Base-by-base conservation (phyloP, 345 rosid species). In the Syzygium aqueum region DNA sequence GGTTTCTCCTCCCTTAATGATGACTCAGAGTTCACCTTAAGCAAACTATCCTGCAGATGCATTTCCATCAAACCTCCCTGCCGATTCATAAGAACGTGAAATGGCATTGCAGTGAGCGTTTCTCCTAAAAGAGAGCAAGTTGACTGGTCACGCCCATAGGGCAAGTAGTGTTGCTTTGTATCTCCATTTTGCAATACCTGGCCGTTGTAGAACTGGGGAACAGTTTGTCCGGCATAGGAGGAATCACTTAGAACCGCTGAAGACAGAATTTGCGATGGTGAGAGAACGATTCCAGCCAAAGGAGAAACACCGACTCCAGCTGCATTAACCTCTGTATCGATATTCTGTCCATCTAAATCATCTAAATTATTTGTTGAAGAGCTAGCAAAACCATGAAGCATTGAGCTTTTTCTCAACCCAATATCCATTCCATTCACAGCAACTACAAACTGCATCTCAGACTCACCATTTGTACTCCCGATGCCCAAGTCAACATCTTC, bases 371-470 rank as follows among this genome's bases (percentile, higher is more conserved):
- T 93, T 77, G 91, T 92, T 27, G 94, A 93, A 87, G 92, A 90
- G 91, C 91, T 89, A 86, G 91, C 91, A 86, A 93, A 51, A 78
- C 92, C 95, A 89, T 87, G 89, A 86, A 91, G 87, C 85, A 53
- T 86, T 8, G 91, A 92, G 86, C 88, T 88, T 90, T 88, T 94
- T 91, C 93, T 87, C 73, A 92, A 89, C 84, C 93, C 96, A 22
- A 93, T 85, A 89, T 94, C 52, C 63, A 94, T 85, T 85, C 94
- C 94, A 87, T 95, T 95, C 86, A 95, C 94, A 4, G 98, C 96
- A 86, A 93, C 98, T 86, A 94, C 91, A 90, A 93, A 95, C 87
- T 88, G 91, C 95, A 94, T 95, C 92, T 87, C 97, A 94, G 93
- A 95, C 84, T 92, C 95, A 73, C 94, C 96, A 88, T 89, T 87